Evolutionary conservation across 306 rosid genomes (phyloP).

Genomic region (Lathyrus aphaca): DNA sequence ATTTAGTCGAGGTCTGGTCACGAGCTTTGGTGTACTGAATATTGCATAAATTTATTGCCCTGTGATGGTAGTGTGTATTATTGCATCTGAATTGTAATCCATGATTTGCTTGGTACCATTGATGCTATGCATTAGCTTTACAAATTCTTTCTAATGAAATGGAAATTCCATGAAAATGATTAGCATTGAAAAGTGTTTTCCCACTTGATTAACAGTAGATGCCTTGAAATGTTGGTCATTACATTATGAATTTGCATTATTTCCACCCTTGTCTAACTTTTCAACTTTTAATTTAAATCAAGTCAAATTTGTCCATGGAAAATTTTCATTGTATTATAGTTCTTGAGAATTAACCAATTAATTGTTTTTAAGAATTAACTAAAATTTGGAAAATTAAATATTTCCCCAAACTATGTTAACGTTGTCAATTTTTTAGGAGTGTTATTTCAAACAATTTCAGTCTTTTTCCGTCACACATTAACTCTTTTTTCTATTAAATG

Average conservation of each 20-base stretch:
- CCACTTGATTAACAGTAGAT: neutral
- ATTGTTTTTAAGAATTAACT: too few species aligned
- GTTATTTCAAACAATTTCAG: neutral
- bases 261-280: neutral
- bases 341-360: too few species aligned
- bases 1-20: constrained; percentile 21
- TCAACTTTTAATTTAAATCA: neutral
- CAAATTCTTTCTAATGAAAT: constrained; percentile 30
- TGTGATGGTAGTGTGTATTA: neutral
- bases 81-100: constrained; percentile 22
- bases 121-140: constrained; percentile 17
- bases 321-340: too few species aligned
- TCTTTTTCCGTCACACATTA: neutral
- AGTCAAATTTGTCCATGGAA: neutral
- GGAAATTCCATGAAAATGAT: constrained; percentile 9
- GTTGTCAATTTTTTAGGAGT: too few species aligned
- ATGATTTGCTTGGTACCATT: constrained; percentile 16
- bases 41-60: neutral
- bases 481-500: neutral
- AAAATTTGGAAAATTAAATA: too few species aligned
- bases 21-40: constrained; percentile 9
- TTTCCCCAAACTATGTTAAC: too few species aligned
- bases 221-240: neutral
- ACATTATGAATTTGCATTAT: neutral
- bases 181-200: neutral